A percentile compares a stretch with the other conserved stretches of the same genome.
phyloP scores from a whole-genome alignment of 345 rosid genomes.

The Eucalyptus victrix region DNA sequence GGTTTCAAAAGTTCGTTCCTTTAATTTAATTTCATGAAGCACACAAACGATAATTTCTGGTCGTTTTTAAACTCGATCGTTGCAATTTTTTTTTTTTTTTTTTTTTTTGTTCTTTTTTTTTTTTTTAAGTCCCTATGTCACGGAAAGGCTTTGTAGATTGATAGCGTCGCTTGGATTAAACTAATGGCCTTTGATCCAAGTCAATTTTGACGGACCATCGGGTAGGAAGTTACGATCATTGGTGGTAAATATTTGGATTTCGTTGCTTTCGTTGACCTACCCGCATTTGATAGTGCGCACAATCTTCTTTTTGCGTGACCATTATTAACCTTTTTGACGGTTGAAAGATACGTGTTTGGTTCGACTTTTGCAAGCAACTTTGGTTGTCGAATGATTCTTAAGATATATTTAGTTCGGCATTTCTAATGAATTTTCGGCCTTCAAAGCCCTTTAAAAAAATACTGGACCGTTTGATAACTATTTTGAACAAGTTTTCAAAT shows the following conservation, averaged over 20 bases:
- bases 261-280: not conserved
- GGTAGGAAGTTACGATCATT: not conserved
- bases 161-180: too few species aligned
- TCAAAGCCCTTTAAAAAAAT: fast-evolving
- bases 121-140: too few species aligned
- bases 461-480: fast-evolving
- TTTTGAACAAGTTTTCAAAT: too few species aligned
- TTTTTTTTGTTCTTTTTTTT: too few species aligned
- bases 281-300: too few species aligned
- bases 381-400: not conserved
- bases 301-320: too few species aligned
- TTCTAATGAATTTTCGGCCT: fast-evolving
- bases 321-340: not conserved
- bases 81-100: too few species aligned
- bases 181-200: not conserved
- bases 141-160: too few species aligned
- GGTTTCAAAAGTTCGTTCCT: not conserved
- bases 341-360: not conserved
- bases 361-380: not conserved
- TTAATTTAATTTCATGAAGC: not conserved
- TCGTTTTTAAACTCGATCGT: not conserved
- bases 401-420: fast-evolving
- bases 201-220: not conserved
- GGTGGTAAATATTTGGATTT: not conserved
- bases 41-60: not conserved